Base-by-base conservation (phyloP, 495 filamentous ascomycete species). In the Penicillium mononematosum region DNA sequence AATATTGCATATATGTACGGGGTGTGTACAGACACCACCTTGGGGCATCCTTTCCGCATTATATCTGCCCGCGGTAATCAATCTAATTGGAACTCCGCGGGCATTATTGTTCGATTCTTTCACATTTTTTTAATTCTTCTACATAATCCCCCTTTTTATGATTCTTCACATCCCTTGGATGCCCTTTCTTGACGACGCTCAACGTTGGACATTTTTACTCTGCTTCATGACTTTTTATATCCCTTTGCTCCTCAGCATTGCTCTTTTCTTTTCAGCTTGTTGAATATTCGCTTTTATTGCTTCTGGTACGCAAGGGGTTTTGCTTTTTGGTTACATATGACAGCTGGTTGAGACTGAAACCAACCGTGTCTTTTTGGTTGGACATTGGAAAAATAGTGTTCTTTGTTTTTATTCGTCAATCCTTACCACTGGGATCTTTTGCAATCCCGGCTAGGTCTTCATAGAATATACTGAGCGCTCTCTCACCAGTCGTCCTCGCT, bases 171-270 rank as follows among this genome's bases (percentile, higher is more conserved):
- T 55, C 42, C 31, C 45, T 16, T 22, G 58, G 42, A 53, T 60
- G 47, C 47, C 42, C 38, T 56, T 59, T 53, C 45, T 58, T 62
- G 55, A 65, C 55, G 64, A 63, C 64, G 43, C 60, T 58, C 61
- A 53, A 69, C 64, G 66, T 67, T 67, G 61, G 57, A 59, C 50
- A 52, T 53, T 52, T 43, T 55, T 49, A 55, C 31, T 47, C 55
- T 38, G 38, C 57, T 59, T 68, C 55, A 66, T 59, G 66, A 69
- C 56, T 61, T 62, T 62, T 52, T 59, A 45, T 59, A 61, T 62
- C 57, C 56, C 59, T 59, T 56, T 50, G 61, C 64, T 69, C 53
- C 38, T 61, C 62, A 63, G 61, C 60, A 60, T 43, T 56, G 47
- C 45, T 39, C 16, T 54, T 55, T 63, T 59, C 27, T 62, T 53